These are phyloP conservation scores for Aspergillus asperescens DNA, from an alignment of 495 filamentous ascomycete genomes.

Conservation along the genomic window DNA sequence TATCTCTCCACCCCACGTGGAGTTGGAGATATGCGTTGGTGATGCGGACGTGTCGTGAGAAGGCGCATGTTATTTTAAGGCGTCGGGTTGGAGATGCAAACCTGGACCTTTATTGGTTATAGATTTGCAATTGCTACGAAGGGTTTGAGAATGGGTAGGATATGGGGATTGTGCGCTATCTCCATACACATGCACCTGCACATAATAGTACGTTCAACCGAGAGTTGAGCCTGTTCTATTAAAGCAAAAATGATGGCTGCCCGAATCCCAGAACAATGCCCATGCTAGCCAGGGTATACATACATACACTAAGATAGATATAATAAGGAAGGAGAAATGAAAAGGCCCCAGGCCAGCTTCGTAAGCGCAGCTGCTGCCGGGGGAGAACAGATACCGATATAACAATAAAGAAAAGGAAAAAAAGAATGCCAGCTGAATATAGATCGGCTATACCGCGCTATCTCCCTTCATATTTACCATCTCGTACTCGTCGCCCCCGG, in stretches of 20 bases:
- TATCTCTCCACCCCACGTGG: constrained; percentile 4
- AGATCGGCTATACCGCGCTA: constrained; percentile 28
- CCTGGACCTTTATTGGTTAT: constrained; percentile 12
- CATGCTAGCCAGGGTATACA: constrained; percentile 36
- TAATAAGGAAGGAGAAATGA: neutral
- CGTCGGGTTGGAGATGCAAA: neutral
- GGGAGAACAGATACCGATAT: neutral
- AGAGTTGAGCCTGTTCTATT: neutral
- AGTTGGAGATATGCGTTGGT: neutral
- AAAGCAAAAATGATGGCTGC: constrained; percentile 10
- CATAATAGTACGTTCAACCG: neutral
- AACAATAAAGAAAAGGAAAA: neutral
- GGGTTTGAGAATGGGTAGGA: neutral
- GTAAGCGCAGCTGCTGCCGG: neutral
- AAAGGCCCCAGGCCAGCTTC: neutral
- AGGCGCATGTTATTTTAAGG: constrained; percentile 11
- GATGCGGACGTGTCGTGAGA: constrained; percentile 3
- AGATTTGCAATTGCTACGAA: neutral
- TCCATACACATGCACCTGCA: neutral
- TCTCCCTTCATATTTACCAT: constrained; percentile 64
- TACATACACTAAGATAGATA: constrained; percentile 2
- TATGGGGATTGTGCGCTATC: neutral
- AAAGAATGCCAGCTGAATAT: neutral
- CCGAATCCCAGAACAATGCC: constrained; percentile 29
- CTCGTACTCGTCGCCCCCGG: constrained; percentile 68